Percentiles rank a stretch among this genome's conserved stretches.
These are phyloP conservation scores for Curvularia sp. DNA, from an alignment of 2,329 filamentous ascomycete species.

Conservation along the genomic window DNA sequence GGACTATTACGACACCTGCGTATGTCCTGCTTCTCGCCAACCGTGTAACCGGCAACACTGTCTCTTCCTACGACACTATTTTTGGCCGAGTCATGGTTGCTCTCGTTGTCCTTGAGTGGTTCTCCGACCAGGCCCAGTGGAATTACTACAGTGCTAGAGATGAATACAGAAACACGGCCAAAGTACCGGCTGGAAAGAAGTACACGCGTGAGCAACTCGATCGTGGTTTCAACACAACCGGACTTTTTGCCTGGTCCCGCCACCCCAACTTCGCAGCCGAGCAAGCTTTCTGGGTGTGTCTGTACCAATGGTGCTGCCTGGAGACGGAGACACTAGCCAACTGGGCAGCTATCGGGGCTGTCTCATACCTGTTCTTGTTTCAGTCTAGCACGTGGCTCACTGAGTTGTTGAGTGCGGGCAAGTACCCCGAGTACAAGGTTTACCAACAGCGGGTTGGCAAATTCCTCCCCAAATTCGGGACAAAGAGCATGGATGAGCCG, in stretches of 20 bases:
- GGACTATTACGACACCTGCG: conserved; percentile 77
- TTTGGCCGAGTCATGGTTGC: conserved; percentile 64
- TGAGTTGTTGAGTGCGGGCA: conserved; percentile 77
- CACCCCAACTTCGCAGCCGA: conserved; percentile 97
- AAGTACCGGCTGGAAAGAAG: conserved; percentile 67
- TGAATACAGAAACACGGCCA: conserved; percentile 74
- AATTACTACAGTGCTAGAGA: conserved; percentile 82
- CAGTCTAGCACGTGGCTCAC: conserved; percentile 89
- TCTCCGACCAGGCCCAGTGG: conserved; percentile 95
- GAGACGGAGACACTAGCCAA: conserved; percentile 73
- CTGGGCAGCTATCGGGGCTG: conserved; percentile 77
- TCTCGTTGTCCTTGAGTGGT: conserved; percentile 71
- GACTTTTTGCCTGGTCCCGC: conserved; percentile 85
- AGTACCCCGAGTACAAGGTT: conserved; percentile 85
- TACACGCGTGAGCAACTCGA: conserved; percentile 80
- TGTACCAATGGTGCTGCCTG: conserved; percentile 89
- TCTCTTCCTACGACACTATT: conserved; percentile 61
- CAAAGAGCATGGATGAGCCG: conserved; percentile 40
- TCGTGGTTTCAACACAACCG: conserved; percentile 83
- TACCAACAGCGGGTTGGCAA: conserved; percentile 85
- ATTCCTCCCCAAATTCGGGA: conserved; percentile 72
- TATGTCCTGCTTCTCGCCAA: conserved; percentile 82
- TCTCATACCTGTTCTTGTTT: conserved; percentile 79
- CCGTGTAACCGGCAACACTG: conserved; percentile 62
- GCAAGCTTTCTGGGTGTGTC: conserved; percentile 83